Base-by-base conservation (phyloP, 1,139 yeast genomes). In the Kodamaea sp. region DNA sequence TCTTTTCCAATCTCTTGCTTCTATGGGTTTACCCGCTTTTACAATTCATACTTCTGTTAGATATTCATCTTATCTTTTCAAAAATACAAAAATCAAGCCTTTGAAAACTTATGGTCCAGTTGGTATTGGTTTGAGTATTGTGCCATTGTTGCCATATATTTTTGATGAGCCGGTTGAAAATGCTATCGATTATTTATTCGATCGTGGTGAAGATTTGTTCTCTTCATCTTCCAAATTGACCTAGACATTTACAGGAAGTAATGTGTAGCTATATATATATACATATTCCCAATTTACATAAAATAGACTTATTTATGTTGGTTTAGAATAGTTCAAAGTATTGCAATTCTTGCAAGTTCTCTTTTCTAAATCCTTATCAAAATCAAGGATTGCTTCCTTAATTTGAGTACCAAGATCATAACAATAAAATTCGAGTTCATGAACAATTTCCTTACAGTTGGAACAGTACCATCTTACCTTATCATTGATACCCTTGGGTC, bases 321-420 rank as follows among this genome's bases (percentile, higher is more conserved):
- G 86, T 53, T 67, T 75, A 8, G 86, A 78, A 52, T 76, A 72
- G 59, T 82, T 82, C 40, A 79, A 60, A 0, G 87, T 79, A 1
- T 92, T 90, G 60, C 97, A 90, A 11, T 73, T 62, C 36, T 67
- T 56, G 61, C 97, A 90, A 2, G 89, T 86, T 55, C 92, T 75
- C 38, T 79, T 79, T 7, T 74, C 70, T 27, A 70, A 46, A 53
- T 82, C 82, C 0, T 60, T 67, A 47, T 86, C 95, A 60, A 86
- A 90, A 9, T 70, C 73, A 35, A 81, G 58, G 42, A 90, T 88
- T 1, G 92, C 96, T 7, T 74, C 84, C 59, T 88, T 89, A 40
- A 90, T 89, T 58, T 90, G 97, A 2, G 95, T 84, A 4, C 97
- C 97, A 38, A 90, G 72, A 62, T 90, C 96, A 15, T 67, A 62